Evolutionary conservation across 2,329 filamentous ascomycete genomes (phyloP).

Genomic region (Fusarium clavum): DNA sequence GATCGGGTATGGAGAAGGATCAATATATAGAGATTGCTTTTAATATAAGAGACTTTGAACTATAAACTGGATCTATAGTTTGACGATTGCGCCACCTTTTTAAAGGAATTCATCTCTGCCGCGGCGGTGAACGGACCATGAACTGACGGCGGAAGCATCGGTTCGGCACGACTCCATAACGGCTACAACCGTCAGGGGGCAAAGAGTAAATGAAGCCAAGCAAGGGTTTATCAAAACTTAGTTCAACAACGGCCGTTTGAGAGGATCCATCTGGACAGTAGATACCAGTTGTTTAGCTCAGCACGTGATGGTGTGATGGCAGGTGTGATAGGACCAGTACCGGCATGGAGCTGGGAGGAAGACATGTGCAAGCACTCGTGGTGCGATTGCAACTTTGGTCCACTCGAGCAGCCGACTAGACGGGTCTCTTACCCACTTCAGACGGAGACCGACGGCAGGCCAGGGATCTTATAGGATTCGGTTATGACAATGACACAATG

Average conservation of each 20-base stretch:
- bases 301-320: background rate
- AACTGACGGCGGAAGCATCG: constrained; percentile 16
- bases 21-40: background rate
- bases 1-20: background rate
- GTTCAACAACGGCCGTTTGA: background rate
- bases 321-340: constrained; percentile 12
- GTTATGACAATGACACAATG: constrained; percentile 12
- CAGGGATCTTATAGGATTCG: background rate
- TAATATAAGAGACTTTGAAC: background rate
- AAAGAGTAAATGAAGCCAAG: background rate
- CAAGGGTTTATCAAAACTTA: constrained; percentile 1
- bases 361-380: background rate
- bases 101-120: constrained; percentile 7
- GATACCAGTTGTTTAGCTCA: background rate
- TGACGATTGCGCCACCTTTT: constrained; percentile 1
- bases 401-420: background rate
- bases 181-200: constrained; percentile 15
- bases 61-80: background rate
- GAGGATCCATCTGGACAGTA: background rate
- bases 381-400: background rate
- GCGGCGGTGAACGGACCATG: constrained; percentile 26
- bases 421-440: constrained; percentile 14
- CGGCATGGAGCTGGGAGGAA: background rate
- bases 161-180: constrained; percentile 28
- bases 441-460: background rate